Base-by-base conservation (phyloP, 2,329 filamentous ascomycete genomes). In the Stachybotrys chlorohalonatus region DNA sequence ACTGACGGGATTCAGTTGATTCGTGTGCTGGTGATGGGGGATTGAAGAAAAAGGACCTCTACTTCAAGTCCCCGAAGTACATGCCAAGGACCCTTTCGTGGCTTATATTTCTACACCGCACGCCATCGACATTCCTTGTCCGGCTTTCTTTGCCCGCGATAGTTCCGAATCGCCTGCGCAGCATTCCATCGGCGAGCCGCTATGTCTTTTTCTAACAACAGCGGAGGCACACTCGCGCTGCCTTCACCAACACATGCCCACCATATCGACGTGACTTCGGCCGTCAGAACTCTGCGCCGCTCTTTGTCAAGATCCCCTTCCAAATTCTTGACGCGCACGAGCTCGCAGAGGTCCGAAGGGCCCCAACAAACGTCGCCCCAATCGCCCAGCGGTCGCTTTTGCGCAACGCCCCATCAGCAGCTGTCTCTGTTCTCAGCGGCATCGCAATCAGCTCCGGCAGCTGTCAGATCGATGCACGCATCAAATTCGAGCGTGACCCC, bases 281-380 rank as follows among this genome's bases (percentile, higher is more conserved):
- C 89, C 56, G 88, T 96, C 59, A 83, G 90, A 66, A 89, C 90
- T 64, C 78, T 96, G 56, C 83, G 92, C 60, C 88, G 90, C 62
- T 96, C 93, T 31, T 79, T 96, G 59, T 96, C 92, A 55, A 83
- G 91, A 63, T 96, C 93, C n/a, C 93, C 93, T 11, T 96, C 93
- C 36, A 95, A 94, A 70, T 93, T 94, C 55, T 75, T 95, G 42
- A 68, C 71, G 52, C 76, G 78, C 58, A 69, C 74, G 49, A 70
- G 70, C 49, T 80, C 79, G 1, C 73, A 77, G 58, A 72, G 68
- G 55, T 75, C 76, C 13, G 72, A 79, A 39, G 66, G 68, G 58
- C 81, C 83, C 54, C 73, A 75, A 49, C 68, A 68, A 52, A 63
- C 65, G 30, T 72, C 71, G 49, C 79, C 77, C 58, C 82, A 75